Percentiles rank a stretch among this genome's conserved stretches.
Evolutionary conservation across 306 rosid genomes (phyloP).

Genomic region (Quercus glauca): DNA sequence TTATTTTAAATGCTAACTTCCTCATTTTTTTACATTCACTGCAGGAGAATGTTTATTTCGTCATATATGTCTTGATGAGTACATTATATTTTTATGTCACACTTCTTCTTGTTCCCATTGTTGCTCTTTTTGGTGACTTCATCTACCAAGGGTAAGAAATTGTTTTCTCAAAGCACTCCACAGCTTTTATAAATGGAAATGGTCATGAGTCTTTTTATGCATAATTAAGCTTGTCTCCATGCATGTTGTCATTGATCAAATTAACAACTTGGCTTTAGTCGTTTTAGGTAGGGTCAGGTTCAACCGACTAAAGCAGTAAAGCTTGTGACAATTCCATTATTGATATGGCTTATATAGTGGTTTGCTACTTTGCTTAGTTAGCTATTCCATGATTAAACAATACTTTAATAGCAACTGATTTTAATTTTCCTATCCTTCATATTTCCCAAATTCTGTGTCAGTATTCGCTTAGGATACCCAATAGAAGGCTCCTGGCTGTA

Average conservation of each 20-base stretch:
- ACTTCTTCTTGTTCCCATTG: conserved; percentile 73
- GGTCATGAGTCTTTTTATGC: background rate
- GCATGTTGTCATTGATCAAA: conserved; percentile 2
- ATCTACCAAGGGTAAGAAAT: conserved; percentile 78
- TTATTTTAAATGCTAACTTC: conserved; percentile 3
- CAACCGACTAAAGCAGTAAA: background rate
- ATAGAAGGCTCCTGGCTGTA: background rate
- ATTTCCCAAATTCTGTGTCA: background rate
- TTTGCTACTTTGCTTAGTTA: background rate
- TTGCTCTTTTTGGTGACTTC: conserved; percentile 84
- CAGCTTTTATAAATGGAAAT: background rate
- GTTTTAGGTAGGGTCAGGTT: background rate
- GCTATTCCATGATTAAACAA: background rate
- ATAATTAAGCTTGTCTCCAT: background rate
- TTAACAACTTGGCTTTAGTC: conserved; percentile 1
- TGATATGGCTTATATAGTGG: background rate
- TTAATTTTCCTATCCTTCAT: background rate
- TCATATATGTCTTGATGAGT: conserved; percentile 85
- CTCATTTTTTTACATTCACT: conserved; percentile 16
- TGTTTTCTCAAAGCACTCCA: background rate
- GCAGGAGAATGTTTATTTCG: conserved; percentile 88
- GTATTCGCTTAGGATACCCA: background rate
- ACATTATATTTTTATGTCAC: conserved; percentile 77
- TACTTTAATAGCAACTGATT: background rate
- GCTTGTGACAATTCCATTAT: background rate